Evolutionary conservation across 2,329 filamentous ascomycete genomes (phyloP).

Genomic region (Anthostomella pinea): DNA sequence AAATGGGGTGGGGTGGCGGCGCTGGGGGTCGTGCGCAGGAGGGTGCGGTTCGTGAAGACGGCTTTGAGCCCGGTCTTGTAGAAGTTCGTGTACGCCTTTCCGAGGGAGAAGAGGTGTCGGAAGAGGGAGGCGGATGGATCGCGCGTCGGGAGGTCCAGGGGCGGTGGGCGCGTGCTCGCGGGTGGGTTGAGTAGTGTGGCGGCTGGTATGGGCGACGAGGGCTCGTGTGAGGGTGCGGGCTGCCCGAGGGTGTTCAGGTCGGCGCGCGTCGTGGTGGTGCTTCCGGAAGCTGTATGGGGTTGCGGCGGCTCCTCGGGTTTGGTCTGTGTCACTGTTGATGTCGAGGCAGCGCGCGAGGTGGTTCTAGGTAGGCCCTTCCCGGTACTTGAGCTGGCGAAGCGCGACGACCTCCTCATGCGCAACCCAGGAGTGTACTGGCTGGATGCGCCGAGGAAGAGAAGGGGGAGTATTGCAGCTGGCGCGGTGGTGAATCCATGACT

Average conservation of each 20-base stretch:
- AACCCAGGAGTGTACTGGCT: no score
- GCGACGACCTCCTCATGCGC: no score
- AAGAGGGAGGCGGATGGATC: conserved; percentile 42
- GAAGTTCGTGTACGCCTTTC: conserved; percentile 76
- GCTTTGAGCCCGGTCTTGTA: conserved; percentile 83
- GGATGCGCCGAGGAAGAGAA: neutral
- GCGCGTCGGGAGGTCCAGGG: conserved; percentile 60
- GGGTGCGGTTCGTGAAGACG: conserved; percentile 64
- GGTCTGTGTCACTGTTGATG: no score
- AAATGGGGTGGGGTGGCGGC: neutral
- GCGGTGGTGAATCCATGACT: conserved; percentile 2
- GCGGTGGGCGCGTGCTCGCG: conserved; percentile 67
- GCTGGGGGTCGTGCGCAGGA: conserved; percentile 40
- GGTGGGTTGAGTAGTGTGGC: conserved; percentile 63
- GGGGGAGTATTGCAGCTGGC: neutral
- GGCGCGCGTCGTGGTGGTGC: no score
- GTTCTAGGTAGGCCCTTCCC: no score
- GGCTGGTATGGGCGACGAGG: conserved; percentile 1
- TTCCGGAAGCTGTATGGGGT: no score
- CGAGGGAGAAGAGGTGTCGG: conserved; percentile 58
- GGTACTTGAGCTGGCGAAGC: no score
- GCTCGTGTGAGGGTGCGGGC: no score
- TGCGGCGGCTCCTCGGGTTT: no score
- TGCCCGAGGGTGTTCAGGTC: no score
- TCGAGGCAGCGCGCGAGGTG: no score